Percentiles rank a stretch among this genome's conserved stretches.
phyloP scores from a whole-genome alignment of 176 grass and related monocot species.

The Hordeum vulgare region DNA sequence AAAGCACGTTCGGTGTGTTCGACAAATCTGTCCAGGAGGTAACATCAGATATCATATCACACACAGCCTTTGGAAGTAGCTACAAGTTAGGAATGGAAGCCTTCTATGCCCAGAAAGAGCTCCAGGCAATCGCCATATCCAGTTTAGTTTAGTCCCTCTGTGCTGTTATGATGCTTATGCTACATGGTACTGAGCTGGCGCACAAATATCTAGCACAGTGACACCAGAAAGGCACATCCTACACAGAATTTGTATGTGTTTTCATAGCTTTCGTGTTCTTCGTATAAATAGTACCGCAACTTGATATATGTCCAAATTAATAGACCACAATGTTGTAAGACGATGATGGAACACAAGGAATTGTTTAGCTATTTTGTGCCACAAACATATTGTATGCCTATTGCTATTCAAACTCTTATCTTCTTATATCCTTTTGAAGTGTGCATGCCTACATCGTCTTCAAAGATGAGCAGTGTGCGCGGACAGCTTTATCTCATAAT shows the following conservation, averaged over 20 bases:
- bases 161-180: not conserved
- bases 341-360: not conserved
- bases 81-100: too few species aligned
- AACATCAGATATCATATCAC: too few species aligned
- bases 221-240: not conserved
- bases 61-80: too few species aligned
- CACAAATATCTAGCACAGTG: not conserved
- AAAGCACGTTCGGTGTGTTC: too few species aligned
- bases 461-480: slow-evolving; percentile 64
- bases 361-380: not conserved
- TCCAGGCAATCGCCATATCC: too few species aligned
- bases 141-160: not conserved
- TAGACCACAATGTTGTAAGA: not conserved
- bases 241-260: not conserved
- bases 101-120: too few species aligned
- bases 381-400: not conserved
- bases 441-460: slow-evolving; percentile 97
- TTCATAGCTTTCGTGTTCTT: not conserved
- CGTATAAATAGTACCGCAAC: not conserved
- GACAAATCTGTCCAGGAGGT: too few species aligned
- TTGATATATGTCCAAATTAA: not conserved
- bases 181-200: not conserved
- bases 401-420: not conserved
- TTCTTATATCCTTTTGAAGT: slow-evolving; percentile 39
- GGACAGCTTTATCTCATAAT: slow-evolving; percentile 64